Base-by-base conservation (phyloP, 2,329 filamentous ascomycete species). In the Fusarium coicis region DNA sequence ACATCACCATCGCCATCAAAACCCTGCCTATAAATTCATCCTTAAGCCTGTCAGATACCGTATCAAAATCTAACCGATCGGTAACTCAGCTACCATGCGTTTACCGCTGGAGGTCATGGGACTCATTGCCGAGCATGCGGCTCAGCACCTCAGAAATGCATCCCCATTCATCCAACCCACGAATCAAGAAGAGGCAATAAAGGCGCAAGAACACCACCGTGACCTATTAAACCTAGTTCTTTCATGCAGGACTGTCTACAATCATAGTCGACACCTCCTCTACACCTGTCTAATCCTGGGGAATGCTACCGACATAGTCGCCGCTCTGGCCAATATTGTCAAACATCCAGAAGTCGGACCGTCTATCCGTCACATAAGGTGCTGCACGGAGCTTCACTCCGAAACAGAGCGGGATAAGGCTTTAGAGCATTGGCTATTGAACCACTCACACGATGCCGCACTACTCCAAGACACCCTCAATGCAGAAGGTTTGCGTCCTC, bases 341-440 rank as follows among this genome's bases (percentile, higher is more conserved):
- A 58, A 58, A 46, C 28, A 52, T 36, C 60, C 69, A n/a, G 32
- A 55, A 12, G 15, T 47, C 47, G 70, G 70, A 40, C 66, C 56
- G 61, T 43, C 47, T n/a, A 63, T 71, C 62, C 66, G 57, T 34
- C 59, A 68, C 26, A 37, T 61, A 60, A 40, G 39, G 34, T 71
- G 59, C 43, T 50, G 14, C 34, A 47, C 50, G 44, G 34, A 43
- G 14, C n/a, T 64, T 10, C n/a, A 26, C 19, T 60, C 54, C 32
- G 61, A 40, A 14, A 28, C 8, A n/a, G 37, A 53, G 40, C n/a
- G 12, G 8, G 39, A 58, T 21, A 32, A 21, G 16, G 11, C 42
- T 55, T 11, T 26, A 23, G 14, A 54, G 8, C 19, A 32, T 55
- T 68, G 34, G 36, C 12, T 26, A 1, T 26, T 39, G 14, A 44